Percentiles rank a stretch among this genome's conserved stretches.
Evolutionary conservation across 1,284 basidiomycete genomes (phyloP).

Genomic region (Pholiota adiposa): DNA sequence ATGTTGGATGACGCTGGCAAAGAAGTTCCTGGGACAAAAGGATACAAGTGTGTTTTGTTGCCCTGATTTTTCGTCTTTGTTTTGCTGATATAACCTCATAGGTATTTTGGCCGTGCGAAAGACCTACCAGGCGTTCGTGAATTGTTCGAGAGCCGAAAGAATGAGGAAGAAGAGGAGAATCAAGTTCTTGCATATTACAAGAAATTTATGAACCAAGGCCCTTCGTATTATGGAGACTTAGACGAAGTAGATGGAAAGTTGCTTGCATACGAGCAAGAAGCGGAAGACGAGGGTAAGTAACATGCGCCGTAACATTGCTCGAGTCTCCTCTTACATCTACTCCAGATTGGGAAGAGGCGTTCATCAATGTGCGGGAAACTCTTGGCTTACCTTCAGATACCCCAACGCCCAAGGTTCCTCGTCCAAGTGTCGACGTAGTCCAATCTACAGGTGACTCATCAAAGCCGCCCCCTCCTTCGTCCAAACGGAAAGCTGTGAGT

Average conservation of each 20-base stretch:
- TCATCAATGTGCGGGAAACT: conserved; percentile 55
- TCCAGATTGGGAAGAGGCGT: conserved; percentile 77
- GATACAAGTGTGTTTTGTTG: conserved; percentile 82
- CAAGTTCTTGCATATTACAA: conserved; percentile 80
- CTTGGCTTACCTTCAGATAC: conserved; percentile 59
- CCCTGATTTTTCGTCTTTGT: background rate
- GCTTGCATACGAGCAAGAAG: conserved; percentile 71
- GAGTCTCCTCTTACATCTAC: background rate
- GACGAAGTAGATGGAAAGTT: conserved; percentile 83
- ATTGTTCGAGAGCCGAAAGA: conserved; percentile 85
- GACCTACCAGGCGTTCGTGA: conserved; percentile 96
- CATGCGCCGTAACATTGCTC: background rate
- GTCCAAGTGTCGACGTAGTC: conserved; percentile 32
- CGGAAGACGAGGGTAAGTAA: conserved; percentile 73
- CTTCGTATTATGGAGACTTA: conserved; percentile 90
- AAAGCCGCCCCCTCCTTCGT: conserved; percentile 23
- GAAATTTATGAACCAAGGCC: conserved; percentile 88
- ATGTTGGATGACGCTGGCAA: conserved; percentile 95
- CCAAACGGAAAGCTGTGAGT: conserved; percentile 59
- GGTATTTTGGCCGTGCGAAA: conserved; percentile 97
- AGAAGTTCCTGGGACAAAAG: conserved; percentile 96
- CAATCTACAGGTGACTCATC: conserved; percentile 21
- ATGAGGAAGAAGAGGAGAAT: conserved; percentile 86
- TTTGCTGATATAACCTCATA: conserved; percentile 33
- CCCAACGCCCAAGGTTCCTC: conserved; percentile 57